Evolutionary conservation across 352 stramenopile species (phyloP), one percentile per base, ranked within the genome.

Genomic region (Phytopythium oedochilum): DNA sequence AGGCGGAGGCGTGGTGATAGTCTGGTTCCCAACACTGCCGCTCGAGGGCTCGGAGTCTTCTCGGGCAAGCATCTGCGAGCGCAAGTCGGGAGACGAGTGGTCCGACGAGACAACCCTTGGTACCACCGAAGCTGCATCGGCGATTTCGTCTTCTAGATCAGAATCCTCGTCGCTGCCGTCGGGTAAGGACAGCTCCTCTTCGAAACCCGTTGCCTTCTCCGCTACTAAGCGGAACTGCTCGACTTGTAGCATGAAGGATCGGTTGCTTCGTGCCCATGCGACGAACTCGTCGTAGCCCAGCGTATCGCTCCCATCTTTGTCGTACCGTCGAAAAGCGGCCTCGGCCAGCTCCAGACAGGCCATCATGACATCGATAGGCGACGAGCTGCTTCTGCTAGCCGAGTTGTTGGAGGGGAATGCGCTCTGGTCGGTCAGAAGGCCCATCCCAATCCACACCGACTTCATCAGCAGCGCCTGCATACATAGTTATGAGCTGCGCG

Each of bases 241-340:
- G 7, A 92, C 75, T 57, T 92, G 80, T 12, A 93, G 63, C 83
- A 95, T 93, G 38, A 95, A 93, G 36, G 79, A 82, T 2, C 83
- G 83, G 36, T 93, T 90, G 53, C 76, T 91, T n/a, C 84, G 67
- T 2, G 84, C 80, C 83, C 84, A 92, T 8, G 78, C 66, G 52
- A 95, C 83, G 47, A 95, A 93, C 42, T 88, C 85, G 35, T 92
- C 82, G 42, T 85, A 90, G 15, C 71, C 66, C 1, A 94, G 71
- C 18, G 71, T 65, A 1, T 69, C 65, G 20, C 73, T 61, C 1
- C 51, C 61, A 17, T 73, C 66, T 35, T 77, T 76, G 29, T 88
- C 75, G 26, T 73, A 78, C 22, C 66, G 68, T 6, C 69, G 50
- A 56, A 92, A 92, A 1, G 82, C 79, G 17, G 63, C 73, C 51